phyloP scores from a whole-genome alignment of 208 protist species.

The Blastocrithidia nonstop region DNA sequence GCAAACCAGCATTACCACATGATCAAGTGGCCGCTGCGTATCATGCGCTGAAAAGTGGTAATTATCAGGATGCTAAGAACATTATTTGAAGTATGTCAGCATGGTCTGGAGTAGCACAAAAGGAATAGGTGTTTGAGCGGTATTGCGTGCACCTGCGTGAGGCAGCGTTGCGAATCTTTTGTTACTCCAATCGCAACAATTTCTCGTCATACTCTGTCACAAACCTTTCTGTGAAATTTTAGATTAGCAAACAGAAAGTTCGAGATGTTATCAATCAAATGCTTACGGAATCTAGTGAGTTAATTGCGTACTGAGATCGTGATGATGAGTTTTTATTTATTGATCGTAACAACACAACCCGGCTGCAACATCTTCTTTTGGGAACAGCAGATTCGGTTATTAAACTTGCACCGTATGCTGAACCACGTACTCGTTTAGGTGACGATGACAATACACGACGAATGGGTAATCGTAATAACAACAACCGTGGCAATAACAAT shows the following conservation, averaged over 20 bases:
- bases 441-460: constrained; percentile 21
- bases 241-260: constrained; percentile 42
- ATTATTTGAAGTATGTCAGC: constrained; percentile 42
- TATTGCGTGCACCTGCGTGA: constrained; percentile 55
- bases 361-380: constrained; percentile 66
- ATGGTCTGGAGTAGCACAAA: constrained; percentile 40
- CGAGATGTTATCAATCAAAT: constrained; percentile 50
- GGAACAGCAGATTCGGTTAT: constrained; percentile 44
- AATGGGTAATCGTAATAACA: constrained; percentile 20
- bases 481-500: constrained; percentile 10
- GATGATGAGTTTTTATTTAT: constrained; percentile 70
- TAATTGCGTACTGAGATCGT: constrained; percentile 75
- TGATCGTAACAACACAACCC: constrained; percentile 65
- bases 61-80: constrained; percentile 39
- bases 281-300: constrained; percentile 44
- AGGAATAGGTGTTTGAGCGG: constrained; percentile 17
- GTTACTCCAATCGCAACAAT: constrained; percentile 51
- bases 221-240: constrained; percentile 60
- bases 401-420: constrained; percentile 44
- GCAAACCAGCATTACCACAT: constrained; percentile 40
- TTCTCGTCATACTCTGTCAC: constrained; percentile 67
- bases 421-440: constrained; percentile 29
- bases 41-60: constrained; percentile 45
- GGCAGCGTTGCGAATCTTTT: constrained; percentile 63
- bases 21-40: constrained; percentile 54